These are phyloP conservation scores for button mushroom (Agaricus bisporus) DNA, from an alignment of 768 basidiomycete species.

Conservation along the genomic window DNA sequence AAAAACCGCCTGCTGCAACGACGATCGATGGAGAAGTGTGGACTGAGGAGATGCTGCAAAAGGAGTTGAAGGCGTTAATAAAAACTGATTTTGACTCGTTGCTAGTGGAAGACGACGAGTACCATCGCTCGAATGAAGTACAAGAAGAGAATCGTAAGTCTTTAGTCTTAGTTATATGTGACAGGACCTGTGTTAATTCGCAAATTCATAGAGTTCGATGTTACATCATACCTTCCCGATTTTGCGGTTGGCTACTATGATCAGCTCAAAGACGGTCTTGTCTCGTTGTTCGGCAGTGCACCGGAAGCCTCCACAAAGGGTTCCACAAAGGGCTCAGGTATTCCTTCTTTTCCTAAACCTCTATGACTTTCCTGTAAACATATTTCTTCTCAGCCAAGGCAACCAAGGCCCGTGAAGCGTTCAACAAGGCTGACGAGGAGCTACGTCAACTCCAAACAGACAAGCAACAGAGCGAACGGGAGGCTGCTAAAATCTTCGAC, in stretches of 20 bases:
- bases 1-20: conserved; percentile 20
- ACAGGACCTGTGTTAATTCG: not conserved
- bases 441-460: conserved; percentile 49
- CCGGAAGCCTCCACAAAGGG: conserved; percentile 31
- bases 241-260: conserved; percentile 69
- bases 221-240: conserved; percentile 84
- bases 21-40: conserved; percentile 51
- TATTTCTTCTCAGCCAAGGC: conserved; percentile 35
- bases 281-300: conserved; percentile 65
- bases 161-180: conserved; percentile 19
- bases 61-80: conserved; percentile 50
- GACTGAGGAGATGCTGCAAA: conserved; percentile 52
- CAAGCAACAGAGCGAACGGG: conserved; percentile 46
- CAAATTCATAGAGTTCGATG: conserved; percentile 58
- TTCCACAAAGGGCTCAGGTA: conserved; percentile 35
- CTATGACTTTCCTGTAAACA: not conserved
- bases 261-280: conserved; percentile 48
- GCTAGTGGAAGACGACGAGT: conserved; percentile 72
- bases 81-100: conserved; percentile 67
- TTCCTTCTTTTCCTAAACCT: not conserved
- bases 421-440: conserved; percentile 55
- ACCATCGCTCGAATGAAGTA: conserved; percentile 38
- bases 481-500: conserved; percentile 62
- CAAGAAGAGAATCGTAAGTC: conserved; percentile 48
- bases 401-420: conserved; percentile 54